Evolutionary conservation across 768 basidiomycete species (phyloP).

Genomic region (Panaeolus papilionaceus): DNA sequence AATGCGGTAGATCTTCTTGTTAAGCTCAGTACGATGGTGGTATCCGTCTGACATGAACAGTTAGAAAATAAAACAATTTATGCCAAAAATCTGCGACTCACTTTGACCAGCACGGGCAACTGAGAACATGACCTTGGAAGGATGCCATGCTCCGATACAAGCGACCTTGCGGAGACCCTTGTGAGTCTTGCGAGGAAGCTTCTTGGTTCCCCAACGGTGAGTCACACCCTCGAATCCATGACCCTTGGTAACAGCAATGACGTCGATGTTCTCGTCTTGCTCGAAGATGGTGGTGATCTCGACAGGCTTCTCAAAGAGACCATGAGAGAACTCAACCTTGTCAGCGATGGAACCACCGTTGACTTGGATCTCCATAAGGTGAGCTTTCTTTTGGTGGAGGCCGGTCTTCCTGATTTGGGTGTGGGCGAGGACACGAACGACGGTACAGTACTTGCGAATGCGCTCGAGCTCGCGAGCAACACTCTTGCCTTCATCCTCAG

Average conservation of each 20-base stretch:
- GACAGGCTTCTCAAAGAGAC: constrained; percentile 95
- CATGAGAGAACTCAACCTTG: constrained; percentile 96
- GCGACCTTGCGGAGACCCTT: constrained; percentile 99
- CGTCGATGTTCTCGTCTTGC: constrained; percentile 95
- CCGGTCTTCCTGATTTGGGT: constrained; percentile 99
- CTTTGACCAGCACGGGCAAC: constrained; percentile 99
- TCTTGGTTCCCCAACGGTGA: constrained; percentile 99
- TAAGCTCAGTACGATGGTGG: constrained; percentile 96
- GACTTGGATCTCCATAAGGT: constrained; percentile 99
- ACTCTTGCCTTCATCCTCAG: constrained; percentile 92
- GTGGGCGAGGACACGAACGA: constrained; percentile 99
- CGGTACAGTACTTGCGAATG: constrained; percentile 99
- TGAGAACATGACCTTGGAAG: constrained; percentile 99
- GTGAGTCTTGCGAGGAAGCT: constrained; percentile 98
- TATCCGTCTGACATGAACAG: constrained; percentile 72
- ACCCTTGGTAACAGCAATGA: constrained; percentile 99
- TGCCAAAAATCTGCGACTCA: constrained; percentile 46
- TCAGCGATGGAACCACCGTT: constrained; percentile 96
- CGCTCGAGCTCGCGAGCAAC: constrained; percentile 96
- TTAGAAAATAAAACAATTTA: constrained; percentile 16
- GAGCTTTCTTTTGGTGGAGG: constrained; percentile 98
- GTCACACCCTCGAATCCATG: constrained; percentile 99
- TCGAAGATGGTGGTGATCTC: constrained; percentile 89
- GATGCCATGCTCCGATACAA: constrained; percentile 99
- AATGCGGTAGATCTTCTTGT: constrained; percentile 99